phyloP scores from a whole-genome alignment of 2,329 filamentous ascomycete genomes.

The Lecanoromycetidae sp. region DNA sequence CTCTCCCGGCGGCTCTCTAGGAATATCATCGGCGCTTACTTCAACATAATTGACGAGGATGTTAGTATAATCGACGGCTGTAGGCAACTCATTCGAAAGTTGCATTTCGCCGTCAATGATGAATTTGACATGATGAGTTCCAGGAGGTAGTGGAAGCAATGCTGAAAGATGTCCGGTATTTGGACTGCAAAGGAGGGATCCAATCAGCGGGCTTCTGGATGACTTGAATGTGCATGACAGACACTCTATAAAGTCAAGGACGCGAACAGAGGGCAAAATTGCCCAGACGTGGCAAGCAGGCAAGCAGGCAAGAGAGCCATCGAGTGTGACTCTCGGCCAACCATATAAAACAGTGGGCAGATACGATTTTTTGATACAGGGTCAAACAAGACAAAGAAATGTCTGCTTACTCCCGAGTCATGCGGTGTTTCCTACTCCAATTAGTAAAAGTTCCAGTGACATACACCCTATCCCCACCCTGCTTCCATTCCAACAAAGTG shows the following conservation, averaged over 20 bases:
- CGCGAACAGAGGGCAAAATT: background rate
- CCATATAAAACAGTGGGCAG: background rate
- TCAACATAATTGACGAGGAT: slow-evolving; percentile 98
- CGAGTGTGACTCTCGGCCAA: too few relatives aligned
- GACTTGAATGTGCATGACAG: background rate
- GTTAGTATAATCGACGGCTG: slow-evolving; percentile 94
- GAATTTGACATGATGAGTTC: slow-evolving; percentile 94
- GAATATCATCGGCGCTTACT: slow-evolving; percentile 63
- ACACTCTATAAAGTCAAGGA: background rate
- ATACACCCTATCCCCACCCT: slow-evolving; percentile 77
- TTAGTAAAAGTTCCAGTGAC: slow-evolving; percentile 95
- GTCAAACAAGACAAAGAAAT: slow-evolving; percentile 7
- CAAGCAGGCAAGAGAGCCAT: too few relatives aligned
- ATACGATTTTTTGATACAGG: background rate
- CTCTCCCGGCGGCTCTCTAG: slow-evolving; percentile 27
- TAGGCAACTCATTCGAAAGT: slow-evolving; percentile 75
- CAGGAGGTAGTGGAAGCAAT: slow-evolving; percentile 71
- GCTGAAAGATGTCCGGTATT: slow-evolving; percentile 56
- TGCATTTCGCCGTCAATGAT: slow-evolving; percentile 89
- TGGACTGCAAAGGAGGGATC: slow-evolving; percentile 22
- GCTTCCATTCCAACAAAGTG: slow-evolving; percentile 73
- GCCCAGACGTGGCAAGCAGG: background rate
- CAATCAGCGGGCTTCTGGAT: background rate
- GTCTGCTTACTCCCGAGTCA: slow-evolving; percentile 66
- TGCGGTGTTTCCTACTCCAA: slow-evolving; percentile 87